Evolutionary conservation across 1,139 yeast species (phyloP).

Genomic region (Magnusiomyces sp.): DNA sequence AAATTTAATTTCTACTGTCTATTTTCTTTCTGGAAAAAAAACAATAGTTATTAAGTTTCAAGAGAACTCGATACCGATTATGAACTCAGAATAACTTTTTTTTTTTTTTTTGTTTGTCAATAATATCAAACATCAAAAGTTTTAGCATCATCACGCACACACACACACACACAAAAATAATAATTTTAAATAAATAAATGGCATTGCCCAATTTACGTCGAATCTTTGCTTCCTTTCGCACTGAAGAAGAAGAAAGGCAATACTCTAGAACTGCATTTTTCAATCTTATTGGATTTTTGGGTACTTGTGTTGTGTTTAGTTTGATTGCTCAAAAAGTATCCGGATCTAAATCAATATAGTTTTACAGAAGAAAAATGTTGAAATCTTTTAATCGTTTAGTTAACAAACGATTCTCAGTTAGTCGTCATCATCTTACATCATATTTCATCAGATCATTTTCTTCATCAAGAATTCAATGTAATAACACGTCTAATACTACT

Average conservation of each 20-base stretch:
- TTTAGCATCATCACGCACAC: neutral
- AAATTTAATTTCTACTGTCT: too few species aligned
- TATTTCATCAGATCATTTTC: neutral
- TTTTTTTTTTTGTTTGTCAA: slow-evolving; percentile 1
- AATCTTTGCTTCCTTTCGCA: slow-evolving; percentile 72
- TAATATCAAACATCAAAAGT: neutral
- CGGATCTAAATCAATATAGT: slow-evolving; percentile 13
- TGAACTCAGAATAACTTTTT: slow-evolving; percentile 7
- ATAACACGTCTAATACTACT: too few species aligned
- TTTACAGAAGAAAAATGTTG: too few species aligned
- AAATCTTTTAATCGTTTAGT: neutral
- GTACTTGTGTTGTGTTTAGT: slow-evolving; percentile 72
- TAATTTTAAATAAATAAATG: slow-evolving; percentile 15
- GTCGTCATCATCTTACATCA: too few species aligned
- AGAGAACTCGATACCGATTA: slow-evolving; percentile 27
- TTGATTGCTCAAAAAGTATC: slow-evolving; percentile 59
- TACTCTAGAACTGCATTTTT: slow-evolving; percentile 76
- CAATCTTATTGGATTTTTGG: slow-evolving; percentile 69
- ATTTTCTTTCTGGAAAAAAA: too few species aligned
- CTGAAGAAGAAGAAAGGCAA: slow-evolving; percentile 75
- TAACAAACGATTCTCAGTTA: neutral
- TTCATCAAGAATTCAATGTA: too few species aligned
- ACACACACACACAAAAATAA: neutral
- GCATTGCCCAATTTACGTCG: slow-evolving; percentile 58
- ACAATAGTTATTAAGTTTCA: too few species aligned